These are phyloP conservation scores for Aspergillus sojae DNA, from an alignment of 2,329 filamentous ascomycete species.

Conservation along the genomic window DNA sequence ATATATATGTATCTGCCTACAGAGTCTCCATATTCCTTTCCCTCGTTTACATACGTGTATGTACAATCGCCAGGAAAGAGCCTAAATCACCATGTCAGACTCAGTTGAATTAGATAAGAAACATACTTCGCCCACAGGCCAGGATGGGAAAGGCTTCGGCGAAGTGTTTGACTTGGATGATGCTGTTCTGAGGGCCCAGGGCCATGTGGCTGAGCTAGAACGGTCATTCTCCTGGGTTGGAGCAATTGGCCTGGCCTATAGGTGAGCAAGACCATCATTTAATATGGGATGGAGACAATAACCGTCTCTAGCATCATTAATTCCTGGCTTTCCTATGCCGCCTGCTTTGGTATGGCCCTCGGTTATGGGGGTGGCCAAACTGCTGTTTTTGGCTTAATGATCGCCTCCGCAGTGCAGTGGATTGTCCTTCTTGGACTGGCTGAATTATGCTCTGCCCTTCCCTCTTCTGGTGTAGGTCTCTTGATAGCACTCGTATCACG, in stretches of 20 bases:
- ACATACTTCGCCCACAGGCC: too few species aligned
- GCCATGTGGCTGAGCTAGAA: conserved; percentile 8
- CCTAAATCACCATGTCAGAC: not conserved
- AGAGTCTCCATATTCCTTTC: not conserved
- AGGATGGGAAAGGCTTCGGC: not conserved
- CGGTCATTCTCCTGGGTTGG: conserved; percentile 27
- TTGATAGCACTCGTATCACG: not conserved
- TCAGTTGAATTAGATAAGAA: not conserved
- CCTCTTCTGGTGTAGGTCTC: conserved; percentile 17
- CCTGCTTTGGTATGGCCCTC: conserved; percentile 27
- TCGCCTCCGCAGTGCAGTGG: conserved; percentile 26
- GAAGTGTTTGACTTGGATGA: not conserved
- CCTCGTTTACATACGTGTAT: not conserved
- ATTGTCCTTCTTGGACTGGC: conserved; percentile 19
- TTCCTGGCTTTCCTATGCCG: conserved; percentile 27
- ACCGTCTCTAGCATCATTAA: conserved; percentile 24
- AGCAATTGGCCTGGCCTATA: conserved; percentile 30
- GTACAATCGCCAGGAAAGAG: not conserved
- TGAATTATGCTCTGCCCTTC: conserved; percentile 18
- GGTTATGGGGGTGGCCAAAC: conserved; percentile 27
- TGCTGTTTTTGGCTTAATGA: conserved; percentile 26
- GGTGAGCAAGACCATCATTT: conserved; percentile 9
- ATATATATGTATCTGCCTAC: not conserved
- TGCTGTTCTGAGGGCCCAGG: conserved; percentile 4
- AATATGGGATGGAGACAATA: not conserved